phyloP scores from a whole-genome alignment of 306 rosid genomes.

The Quillaja saponaria region DNA sequence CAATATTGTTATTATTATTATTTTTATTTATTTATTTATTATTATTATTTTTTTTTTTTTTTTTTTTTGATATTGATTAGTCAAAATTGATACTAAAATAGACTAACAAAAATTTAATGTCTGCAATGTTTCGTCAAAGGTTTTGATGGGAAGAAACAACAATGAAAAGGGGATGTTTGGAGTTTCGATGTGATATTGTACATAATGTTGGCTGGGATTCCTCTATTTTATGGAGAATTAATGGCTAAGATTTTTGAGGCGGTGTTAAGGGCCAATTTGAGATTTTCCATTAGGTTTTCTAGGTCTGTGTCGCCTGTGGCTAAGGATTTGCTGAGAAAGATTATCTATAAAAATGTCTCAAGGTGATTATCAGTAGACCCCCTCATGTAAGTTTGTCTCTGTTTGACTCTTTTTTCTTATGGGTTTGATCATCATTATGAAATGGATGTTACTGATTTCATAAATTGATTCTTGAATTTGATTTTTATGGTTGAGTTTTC shows the following conservation, averaged over 20 bases:
- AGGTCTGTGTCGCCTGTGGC: constrained; percentile 60
- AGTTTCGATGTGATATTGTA: constrained; percentile 67
- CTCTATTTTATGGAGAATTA: constrained; percentile 73
- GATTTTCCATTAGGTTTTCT: constrained; percentile 65
- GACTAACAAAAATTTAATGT: too few relatives aligned
- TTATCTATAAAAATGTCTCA: constrained; percentile 64
- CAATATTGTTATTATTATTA: too few relatives aligned
- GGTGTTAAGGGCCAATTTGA: constrained; percentile 63
- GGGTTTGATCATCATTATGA: background rate
- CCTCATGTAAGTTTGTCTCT: constrained; percentile 49
- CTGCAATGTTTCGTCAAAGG: constrained; percentile 83
- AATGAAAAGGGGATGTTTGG: constrained; percentile 71
- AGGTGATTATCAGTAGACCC: constrained; percentile 66
- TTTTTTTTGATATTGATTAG: too few relatives aligned
- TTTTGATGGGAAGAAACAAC: constrained; percentile 56
- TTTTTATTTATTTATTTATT: too few relatives aligned
- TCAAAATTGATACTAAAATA: too few relatives aligned
- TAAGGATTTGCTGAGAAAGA: constrained; percentile 75
- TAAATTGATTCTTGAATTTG: background rate
- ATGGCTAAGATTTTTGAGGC: constrained; percentile 59
- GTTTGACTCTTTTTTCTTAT: background rate
- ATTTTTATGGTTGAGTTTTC: too few relatives aligned
- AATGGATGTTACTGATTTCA: too few relatives aligned
- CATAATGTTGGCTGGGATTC: constrained; percentile 68
- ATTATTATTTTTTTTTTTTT: too few relatives aligned